Base-by-base conservation (phyloP, 2,329 filamentous ascomycete genomes). In the Penicillium sp. region DNA sequence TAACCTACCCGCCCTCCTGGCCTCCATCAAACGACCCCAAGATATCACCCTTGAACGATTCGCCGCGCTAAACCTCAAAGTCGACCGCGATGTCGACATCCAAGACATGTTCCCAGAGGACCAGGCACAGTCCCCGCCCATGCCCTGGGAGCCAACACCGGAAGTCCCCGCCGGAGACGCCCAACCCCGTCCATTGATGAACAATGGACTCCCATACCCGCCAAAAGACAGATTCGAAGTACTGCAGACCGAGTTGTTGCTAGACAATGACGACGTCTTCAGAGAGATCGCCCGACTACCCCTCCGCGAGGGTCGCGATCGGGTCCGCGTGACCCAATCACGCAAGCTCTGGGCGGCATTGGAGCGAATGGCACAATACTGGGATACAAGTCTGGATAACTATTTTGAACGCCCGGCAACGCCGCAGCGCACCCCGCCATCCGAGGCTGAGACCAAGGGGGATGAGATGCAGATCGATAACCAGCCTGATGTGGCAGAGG, bases 341-440 rank as follows among this genome's bases (percentile, higher is more conserved):
- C 77, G 85, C 52, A 85, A 83, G 55, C 87, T 88, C 69, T 88
- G 82, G 80, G 78, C 80, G 51, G 81, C 78, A 2, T 74, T 88
- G 52, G 82, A 87, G 61, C 80, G 79, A 35, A 78, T 87, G 78
- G 77, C 82, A 16, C 82, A 84, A 60, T 87, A 86, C 65, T 88
- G 85, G 85, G 85, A 88, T 65, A 77, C 76, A 39, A 84, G 80
- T 57, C 67, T 82, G 48, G 85, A 88, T 62, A 71, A 85, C 29
- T 86, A 86, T 67, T 79, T 78, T 56, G 75, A 79, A 52, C 70
- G 72, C 16, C 68, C 74, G 26, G 65, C 63, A 21, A 66, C 63
- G 0, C 67, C 69, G 11, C 60, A 66, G 47, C 58, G 53, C n/a
- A 61, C 64, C 1, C 52, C 65, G 3, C 59, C 64, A 26, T 47